These are phyloP conservation scores for Uronychia binucleata DNA, from an alignment of 73 alveolate species.

Conservation along the genomic window DNA sequence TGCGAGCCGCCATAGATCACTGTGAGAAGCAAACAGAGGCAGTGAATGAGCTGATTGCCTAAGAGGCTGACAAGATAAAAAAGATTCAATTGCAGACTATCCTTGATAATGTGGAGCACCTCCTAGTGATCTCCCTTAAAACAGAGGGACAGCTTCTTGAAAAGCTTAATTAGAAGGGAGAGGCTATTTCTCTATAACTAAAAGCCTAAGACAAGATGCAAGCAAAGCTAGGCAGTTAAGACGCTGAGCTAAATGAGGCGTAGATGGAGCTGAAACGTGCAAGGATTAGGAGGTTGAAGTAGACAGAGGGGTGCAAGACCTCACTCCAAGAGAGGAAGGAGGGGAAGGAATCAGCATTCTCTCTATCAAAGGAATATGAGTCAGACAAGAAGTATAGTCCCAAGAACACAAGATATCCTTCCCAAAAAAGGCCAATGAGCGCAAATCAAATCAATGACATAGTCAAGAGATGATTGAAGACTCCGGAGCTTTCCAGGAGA, in stretches of 20 bases:
- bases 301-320: no score
- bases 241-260: background rate
- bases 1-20: background rate
- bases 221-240: background rate
- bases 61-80: background rate
- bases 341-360: no score
- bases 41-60: background rate
- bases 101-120: background rate
- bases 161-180: background rate
- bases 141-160: background rate
- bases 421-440: background rate
- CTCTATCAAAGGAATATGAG: no score
- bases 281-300: background rate
- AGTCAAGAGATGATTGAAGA: background rate
- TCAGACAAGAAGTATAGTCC: no score
- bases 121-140: background rate
- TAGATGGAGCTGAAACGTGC: background rate
- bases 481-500: background rate
- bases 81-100: background rate
- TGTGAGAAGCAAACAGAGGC: background rate
- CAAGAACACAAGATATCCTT: no score
- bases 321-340: no score
- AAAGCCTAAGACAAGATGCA: background rate
- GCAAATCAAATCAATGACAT: background rate
- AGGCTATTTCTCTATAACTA: background rate